Evolutionary conservation across 2,329 filamentous ascomycete genomes (phyloP).

Genomic region (Colletotrichum camelliae): DNA sequence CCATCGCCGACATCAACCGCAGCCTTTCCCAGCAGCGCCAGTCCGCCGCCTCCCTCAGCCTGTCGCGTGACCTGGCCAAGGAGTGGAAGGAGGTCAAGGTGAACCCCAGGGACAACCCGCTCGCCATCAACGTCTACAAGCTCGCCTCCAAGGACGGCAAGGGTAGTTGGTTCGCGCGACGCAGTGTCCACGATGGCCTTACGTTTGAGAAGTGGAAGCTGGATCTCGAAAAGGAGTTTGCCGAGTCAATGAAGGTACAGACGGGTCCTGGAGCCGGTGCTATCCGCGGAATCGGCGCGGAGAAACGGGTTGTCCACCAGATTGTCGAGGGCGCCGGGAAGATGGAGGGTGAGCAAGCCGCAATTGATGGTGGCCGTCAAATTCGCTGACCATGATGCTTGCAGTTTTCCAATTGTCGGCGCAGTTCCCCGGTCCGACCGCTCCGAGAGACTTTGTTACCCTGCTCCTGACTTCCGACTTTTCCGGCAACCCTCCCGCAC

Average conservation of each 20-base stretch:
- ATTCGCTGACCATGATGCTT: constrained; percentile 9
- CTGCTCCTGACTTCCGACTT: constrained; percentile 73
- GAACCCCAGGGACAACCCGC: constrained; percentile 73
- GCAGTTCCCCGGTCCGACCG: constrained; percentile 87
- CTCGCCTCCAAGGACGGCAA: constrained; percentile 78
- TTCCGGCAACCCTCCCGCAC: constrained; percentile 40
- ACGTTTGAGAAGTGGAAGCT: constrained; percentile 79
- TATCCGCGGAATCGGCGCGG: constrained; percentile 85
- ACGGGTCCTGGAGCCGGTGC: constrained; percentile 74
- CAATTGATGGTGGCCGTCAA: constrained; percentile 1
- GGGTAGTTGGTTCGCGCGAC: constrained; percentile 87
- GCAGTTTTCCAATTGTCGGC: constrained; percentile 85
- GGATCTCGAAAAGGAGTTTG: constrained; percentile 80
- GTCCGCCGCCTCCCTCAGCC: constrained; percentile 52
- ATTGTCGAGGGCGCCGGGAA: constrained; percentile 63
- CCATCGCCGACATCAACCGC: constrained; percentile 55
- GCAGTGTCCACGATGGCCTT: constrained; percentile 81
- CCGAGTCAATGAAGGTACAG: constrained; percentile 74
- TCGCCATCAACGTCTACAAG: constrained; percentile 81
- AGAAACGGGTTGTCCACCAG: constrained; percentile 72
- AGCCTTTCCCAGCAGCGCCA: constrained; percentile 42
- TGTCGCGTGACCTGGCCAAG: constrained; percentile 67
- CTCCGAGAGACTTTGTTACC: constrained; percentile 87
- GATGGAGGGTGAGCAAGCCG: constrained; percentile 59
- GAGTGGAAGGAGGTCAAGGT: constrained; percentile 89